Evolutionary conservation across 2,329 filamentous ascomycete species (phyloP), one percentile per base, ranked within the genome.

Genomic region (Colletotrichum liriopes): DNA sequence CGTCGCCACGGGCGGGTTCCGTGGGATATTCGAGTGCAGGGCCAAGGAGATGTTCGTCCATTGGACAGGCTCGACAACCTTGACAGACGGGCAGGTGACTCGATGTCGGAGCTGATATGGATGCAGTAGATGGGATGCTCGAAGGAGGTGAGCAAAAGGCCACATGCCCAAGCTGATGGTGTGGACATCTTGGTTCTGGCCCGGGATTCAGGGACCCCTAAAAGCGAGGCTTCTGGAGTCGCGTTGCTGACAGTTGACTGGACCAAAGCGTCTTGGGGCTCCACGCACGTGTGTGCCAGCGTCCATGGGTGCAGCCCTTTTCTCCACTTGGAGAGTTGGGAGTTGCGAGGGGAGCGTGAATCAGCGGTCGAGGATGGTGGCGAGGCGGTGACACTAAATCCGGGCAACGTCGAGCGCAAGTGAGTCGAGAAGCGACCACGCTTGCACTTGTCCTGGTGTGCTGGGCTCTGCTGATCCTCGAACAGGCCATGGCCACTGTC

Each of bases 1-100:
- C 45, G 47, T 68, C 69, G 69, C 69, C n/a, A 69, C 65, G 54
- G 65, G 69, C 69, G 65, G 69, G 35, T 72, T 59, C 69, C 65
- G 59, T 69, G 65, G 58, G 29, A 65, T 29, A 54, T 47, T 47
- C 2, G 5, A 12, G 20, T 18, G 26, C 5, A 2, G 18, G 20
- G 49, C n/a, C 14, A 16, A 11, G 26, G n/a, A n/a, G 49, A 63
- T 23, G 49, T 51, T 55, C 51, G 39, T 59, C 45, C 67, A 66
- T 35, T 66, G 43, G 67, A 65, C 39, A 32, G 54, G 45, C 55
- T 35, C 29, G 29, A 23, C 43, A 37, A 41, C 35, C 54, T 11
- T 18, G 66, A 11, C 51, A 45, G 54, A 60, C 14, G 37, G 45
- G 67, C 67, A 66, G 62, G 62, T 70, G 67, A 70, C 67, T 47